Percentiles rank a stretch among this genome's conserved stretches.
Evolutionary conservation across 768 basidiomycete species (phyloP).

Genomic region (Lyophyllum shimeji): DNA sequence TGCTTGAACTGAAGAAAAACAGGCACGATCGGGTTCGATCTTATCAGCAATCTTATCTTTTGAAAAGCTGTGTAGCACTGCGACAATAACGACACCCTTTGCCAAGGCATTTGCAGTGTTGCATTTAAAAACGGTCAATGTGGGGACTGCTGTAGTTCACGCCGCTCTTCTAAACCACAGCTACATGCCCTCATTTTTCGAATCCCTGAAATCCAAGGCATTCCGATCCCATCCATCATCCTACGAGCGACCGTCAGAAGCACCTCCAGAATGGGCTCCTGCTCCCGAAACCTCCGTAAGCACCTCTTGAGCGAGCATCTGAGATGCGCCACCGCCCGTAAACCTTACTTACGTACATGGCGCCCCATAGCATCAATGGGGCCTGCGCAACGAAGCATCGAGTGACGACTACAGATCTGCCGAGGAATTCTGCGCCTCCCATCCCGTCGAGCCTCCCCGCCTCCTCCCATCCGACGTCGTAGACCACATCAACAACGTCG

Average conservation of each 20-base stretch:
- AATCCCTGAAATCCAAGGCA: conserved; percentile 4
- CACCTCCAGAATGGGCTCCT: conserved; percentile 58
- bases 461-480: conserved; percentile 53
- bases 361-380: conserved; percentile 36
- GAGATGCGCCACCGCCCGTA: neutral
- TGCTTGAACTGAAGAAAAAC: neutral
- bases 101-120: neutral
- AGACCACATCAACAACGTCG: conserved; percentile 47
- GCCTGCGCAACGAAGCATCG: conserved; percentile 55
- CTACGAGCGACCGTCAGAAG: conserved; percentile 35
- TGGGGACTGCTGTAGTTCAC: neutral
- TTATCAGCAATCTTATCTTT: conserved; percentile 18
- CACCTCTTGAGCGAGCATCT: neutral
- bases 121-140: neutral
- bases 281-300: conserved; percentile 52
- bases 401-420: conserved; percentile 54
- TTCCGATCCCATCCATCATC: neutral
- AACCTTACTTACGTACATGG: neutral
- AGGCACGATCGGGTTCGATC: neutral
- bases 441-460: conserved; percentile 39
- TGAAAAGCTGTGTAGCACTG: neutral
- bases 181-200: conserved; percentile 13
- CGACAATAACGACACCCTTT: too few relatives aligned
- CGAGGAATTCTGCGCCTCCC: conserved; percentile 44
- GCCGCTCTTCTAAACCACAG: neutral